A percentile compares a stretch with the other conserved stretches of the same genome.
Conservation (phyloP, 176 grass and related monocot species). For the Hordeum vulgare region DNA sequence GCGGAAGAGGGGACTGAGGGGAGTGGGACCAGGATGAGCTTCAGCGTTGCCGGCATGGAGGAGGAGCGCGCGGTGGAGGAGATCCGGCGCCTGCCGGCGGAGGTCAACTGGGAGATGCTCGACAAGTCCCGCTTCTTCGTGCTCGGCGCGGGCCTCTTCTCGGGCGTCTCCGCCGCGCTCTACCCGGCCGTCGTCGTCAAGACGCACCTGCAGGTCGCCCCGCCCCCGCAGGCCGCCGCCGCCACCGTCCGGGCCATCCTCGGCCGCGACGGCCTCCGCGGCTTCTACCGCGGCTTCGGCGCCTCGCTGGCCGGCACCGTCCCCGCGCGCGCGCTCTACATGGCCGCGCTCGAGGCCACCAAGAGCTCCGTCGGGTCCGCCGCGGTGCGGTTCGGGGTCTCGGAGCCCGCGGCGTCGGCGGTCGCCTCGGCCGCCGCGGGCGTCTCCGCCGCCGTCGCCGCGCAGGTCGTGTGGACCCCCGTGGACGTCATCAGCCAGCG, state of each 20-base stretch:
- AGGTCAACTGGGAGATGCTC: constrained; percentile 99
- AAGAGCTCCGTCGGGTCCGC: constrained; percentile 83
- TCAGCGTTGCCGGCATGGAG: constrained; percentile 44
- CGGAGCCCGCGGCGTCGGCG: constrained; percentile 60
- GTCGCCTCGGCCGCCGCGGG: constrained; percentile 67
- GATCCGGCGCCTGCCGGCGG: constrained; percentile 51
- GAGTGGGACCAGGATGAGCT: constrained; percentile 49
- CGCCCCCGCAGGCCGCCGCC: constrained; percentile 37
- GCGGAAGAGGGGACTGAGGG: background rate
- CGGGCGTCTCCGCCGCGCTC: constrained; percentile 79
- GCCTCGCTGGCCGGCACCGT: constrained; percentile 87
- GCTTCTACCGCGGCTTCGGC: constrained; percentile 89
- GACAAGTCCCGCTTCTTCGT: constrained; percentile 98
- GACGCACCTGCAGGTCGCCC: constrained; percentile 83
- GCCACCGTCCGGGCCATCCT: constrained; percentile 56
- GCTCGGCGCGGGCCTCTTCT: constrained; percentile 83
- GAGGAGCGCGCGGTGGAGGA: constrained; percentile 27
- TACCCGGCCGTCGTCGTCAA: constrained; percentile 95
- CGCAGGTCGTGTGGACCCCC: constrained; percentile 92
- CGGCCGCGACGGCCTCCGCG: constrained; percentile 55
- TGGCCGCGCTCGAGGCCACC: constrained; percentile 92
- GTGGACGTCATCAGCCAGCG: constrained; percentile 92
- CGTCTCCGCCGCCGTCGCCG: constrained; percentile 69
- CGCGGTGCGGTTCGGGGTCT: constrained; percentile 51
- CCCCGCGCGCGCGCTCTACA: constrained; percentile 92